Percentiles rank a stretch among this genome's conserved stretches.
Conservation (phyloP, 768 basidiomycete genomes). For the Trametes punicea region DNA sequence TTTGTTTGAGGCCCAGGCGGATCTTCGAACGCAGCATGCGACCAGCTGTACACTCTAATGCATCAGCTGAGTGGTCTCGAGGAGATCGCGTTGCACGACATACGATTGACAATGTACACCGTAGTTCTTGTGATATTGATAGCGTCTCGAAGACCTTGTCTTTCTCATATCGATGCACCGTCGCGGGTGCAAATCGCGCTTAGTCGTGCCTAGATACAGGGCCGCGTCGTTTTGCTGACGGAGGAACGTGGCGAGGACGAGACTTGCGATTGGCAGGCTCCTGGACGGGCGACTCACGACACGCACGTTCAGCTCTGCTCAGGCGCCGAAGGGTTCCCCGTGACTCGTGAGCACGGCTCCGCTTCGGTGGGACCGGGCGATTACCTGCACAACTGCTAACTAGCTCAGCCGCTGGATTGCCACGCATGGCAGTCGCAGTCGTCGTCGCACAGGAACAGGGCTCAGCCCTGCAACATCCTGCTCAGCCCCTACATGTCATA, state of each 20-base stretch:
- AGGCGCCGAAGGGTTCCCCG: background rate
- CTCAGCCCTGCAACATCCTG: background rate
- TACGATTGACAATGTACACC: background rate
- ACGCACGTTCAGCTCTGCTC: conserved; percentile 10
- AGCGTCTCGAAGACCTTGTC: no score
- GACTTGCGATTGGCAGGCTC: background rate
- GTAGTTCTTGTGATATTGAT: background rate
- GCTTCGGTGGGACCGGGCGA: background rate
- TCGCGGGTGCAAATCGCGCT: no score
- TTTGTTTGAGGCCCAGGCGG: no score
- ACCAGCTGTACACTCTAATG: background rate
- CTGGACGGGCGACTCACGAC: background rate
- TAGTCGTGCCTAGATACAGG: no score
- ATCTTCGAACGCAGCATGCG: no score
- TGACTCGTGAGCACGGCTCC: background rate
- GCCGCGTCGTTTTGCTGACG: no score
- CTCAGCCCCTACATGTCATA: background rate
- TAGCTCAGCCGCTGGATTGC: no score
- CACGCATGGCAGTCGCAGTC: background rate
- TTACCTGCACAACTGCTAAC: no score
- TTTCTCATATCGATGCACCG: no score
- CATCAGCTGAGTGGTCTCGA: background rate
- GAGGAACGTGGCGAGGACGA: background rate
- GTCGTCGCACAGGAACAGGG: background rate
- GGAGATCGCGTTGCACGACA: no score